Base-by-base conservation (phyloP, 495 filamentous ascomycete genomes). In the Podospora bellae-mahoneyi region DNA sequence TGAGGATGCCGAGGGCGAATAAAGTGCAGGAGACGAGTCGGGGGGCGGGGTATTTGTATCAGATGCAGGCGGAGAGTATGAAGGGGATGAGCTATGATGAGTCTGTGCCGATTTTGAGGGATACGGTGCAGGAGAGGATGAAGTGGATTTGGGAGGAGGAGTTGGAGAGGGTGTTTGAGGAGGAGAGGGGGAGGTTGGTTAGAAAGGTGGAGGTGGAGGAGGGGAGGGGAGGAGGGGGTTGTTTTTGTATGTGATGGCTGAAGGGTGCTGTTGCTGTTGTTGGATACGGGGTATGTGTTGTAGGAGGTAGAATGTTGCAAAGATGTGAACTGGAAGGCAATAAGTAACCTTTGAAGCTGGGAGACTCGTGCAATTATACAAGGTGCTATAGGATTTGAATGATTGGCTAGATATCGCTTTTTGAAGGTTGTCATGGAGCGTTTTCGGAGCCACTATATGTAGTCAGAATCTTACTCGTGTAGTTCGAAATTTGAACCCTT, bases 1-100 rank as follows among this genome's bases (percentile, higher is more conserved):
- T 81, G 1, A 76, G 80, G 3, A 66, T 78, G 4, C 80, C 80
- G 0, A 74, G 80, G 28, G 77, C 79, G 9, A 76, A 80, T 66
- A 76, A 77, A 57, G 71, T 74, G 23, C 80, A 81, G 62, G 67
- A 72, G 32, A 79, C 77, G 6, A 72, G 75, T 30, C 71, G 78
- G 3, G 73, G 77, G 19, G 74, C 79, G 0, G 80, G 79, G 2
- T 62, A 75, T 19, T 71, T 79, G 2, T 81, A 80, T 60, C 75
- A 80, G 58, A 71, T 81, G 72, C 73, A 78, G 58, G 70, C 72
- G 18, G 69, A 69, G 15, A 74, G 74, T 20, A 74, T 81, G 74
- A 53, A 72, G 26, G 77, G 74, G 26, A 69, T 69, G 54, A 44
- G 68, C 1, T 75, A 72, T 63, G 78, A 81, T 1, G 75, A 76